Conservation (phyloP, 2,329 filamentous ascomycete species). For the Onygenales sp. region DNA sequence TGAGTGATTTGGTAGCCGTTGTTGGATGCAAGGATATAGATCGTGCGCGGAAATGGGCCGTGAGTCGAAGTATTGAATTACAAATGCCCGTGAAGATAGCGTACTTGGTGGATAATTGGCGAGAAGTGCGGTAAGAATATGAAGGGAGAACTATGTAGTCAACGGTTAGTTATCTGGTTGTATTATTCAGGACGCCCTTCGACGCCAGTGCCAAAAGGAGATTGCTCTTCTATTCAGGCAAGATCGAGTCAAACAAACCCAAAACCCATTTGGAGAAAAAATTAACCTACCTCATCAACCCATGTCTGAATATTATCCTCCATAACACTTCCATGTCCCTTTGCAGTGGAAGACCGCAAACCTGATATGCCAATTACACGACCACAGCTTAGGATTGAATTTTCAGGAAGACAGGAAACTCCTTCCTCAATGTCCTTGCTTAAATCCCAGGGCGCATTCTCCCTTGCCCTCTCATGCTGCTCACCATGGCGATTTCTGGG, state of each 20-base stretch:
- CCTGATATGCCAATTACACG: conserved; percentile 10
- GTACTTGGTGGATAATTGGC: background rate
- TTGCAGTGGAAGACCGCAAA: background rate
- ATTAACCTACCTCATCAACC: background rate
- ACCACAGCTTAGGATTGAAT: conserved; percentile 6
- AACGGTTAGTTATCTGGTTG: background rate
- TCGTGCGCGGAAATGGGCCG: background rate
- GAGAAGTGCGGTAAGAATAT: background rate
- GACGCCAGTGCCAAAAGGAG: background rate
- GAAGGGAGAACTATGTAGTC: background rate
- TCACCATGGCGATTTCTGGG: background rate
- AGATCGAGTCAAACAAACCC: background rate
- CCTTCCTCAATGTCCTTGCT: conserved; percentile 4
- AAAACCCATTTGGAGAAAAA: background rate
- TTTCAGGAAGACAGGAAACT: conserved; percentile 1
- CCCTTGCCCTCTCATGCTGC: background rate
- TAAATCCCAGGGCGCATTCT: conserved; percentile 1
- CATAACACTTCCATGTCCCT: background rate
- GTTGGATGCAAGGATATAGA: conserved; percentile 5
- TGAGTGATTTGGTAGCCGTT: conserved; percentile 5
- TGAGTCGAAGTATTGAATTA: conserved; percentile 10
- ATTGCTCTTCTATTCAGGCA: no score
- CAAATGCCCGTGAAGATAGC: conserved; percentile 4
- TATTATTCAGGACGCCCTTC: background rate
- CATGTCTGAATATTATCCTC: conserved; percentile 1